Base-by-base conservation (phyloP, 2,329 filamentous ascomycete genomes). In the Claviceps humidiphila region DNA sequence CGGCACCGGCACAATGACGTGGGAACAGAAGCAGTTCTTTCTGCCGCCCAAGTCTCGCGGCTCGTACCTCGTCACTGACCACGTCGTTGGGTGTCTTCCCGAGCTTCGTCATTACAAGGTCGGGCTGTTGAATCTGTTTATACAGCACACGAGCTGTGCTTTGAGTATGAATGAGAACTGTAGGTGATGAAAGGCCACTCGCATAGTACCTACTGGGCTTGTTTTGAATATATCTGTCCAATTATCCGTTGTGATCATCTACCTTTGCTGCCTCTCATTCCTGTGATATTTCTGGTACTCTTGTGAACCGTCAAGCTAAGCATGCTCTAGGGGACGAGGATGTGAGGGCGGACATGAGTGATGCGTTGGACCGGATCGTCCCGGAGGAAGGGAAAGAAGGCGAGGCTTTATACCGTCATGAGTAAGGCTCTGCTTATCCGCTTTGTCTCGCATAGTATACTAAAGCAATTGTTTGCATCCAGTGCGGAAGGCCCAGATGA, bases 141-240 rank as follows among this genome's bases (percentile, higher is more conserved):
- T 97, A 51, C 91, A 98, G 71, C 93, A 98, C 71, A 98, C 93
- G 5, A 89, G 82, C 63, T 95, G 89, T 69, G 93, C 87, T 13
- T 76, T 98, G 51, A 87, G 81, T 55, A 72, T 98, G 61, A 98
- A 98, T 65, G 93, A 98, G 77, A 97, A 97, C 71, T 84, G 79
- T 70, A 56, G 49, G 66, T 41, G 14, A 39, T 26, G 46, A 46
- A 5, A 30, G 24, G 24, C 24, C 43, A 17, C 5, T 37, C 14
- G 24, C 14, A 17, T 17, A 11, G 30, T 34, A 34, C 30, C 30
- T 30, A 17, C n/a, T 30, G 22, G n/a, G 6, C 16, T 11, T 13
- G 7, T 24, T 37, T 39, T 14, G 30, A 34, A 34, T 39, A 37
- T 30, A 4, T 37, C 16, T 26, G 20, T 16, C 20, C 17, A 5